Percentiles rank a stretch among this genome's conserved stretches.
Conservation (phyloP, 2,329 filamentous ascomycete species). For the Arthrobotrys megalospora region DNA sequence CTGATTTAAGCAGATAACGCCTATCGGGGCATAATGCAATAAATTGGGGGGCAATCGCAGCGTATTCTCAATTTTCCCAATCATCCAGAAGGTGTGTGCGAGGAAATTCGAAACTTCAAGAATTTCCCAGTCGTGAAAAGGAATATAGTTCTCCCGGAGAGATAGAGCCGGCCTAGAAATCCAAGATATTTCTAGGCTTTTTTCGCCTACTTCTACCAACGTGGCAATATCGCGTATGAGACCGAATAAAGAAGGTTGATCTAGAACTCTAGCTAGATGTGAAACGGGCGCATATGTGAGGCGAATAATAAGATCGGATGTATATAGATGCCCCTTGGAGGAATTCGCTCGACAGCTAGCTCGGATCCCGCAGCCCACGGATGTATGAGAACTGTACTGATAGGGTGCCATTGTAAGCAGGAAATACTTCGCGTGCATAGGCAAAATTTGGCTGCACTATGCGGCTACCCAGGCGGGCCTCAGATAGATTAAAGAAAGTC, state of each 20-base stretch:
- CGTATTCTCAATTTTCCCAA: not conserved
- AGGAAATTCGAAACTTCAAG: not conserved
- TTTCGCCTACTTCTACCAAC: slow-evolving; percentile 17
- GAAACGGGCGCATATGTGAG: slow-evolving; percentile 13
- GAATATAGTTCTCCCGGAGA: not conserved
- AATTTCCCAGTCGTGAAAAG: slow-evolving; percentile 4
- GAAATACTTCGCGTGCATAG: slow-evolving; percentile 14
- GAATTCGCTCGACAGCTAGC: slow-evolving; percentile 22
- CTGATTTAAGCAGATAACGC: too few species aligned
- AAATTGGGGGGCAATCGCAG: not conserved
- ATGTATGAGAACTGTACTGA: not conserved
- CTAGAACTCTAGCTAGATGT: slow-evolving; percentile 13
- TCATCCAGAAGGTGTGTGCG: not conserved
- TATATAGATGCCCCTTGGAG: slow-evolving; percentile 20
- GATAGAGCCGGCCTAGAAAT: slow-evolving; percentile 14
- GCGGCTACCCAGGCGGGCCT: slow-evolving; percentile 21
- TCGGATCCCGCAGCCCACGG: slow-evolving; percentile 10
- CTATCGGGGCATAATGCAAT: not conserved
- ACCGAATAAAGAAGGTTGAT: slow-evolving; percentile 15
- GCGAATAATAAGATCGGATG: slow-evolving; percentile 11
- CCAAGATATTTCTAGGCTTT: not conserved
- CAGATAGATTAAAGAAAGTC: slow-evolving; percentile 29
- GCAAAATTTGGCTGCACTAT: slow-evolving; percentile 32
- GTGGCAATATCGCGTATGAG: slow-evolving; percentile 10
- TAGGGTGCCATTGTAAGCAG: slow-evolving; percentile 17